Percentiles rank a stretch among this genome's conserved stretches.
Conservation (phyloP, 305 asterid genomes). For the Solanum chacoense region DNA sequence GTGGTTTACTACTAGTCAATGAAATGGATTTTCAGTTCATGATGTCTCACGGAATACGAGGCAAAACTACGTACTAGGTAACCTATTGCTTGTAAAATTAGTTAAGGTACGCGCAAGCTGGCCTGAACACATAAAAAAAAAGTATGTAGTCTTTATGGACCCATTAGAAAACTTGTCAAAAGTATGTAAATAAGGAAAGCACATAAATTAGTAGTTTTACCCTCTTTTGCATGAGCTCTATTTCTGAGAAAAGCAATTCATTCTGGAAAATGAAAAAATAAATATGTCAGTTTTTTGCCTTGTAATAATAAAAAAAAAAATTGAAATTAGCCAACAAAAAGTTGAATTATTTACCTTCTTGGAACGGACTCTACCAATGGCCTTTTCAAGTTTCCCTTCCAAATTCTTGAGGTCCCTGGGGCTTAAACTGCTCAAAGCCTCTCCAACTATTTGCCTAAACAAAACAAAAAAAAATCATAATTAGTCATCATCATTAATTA, state of each 20-base stretch:
- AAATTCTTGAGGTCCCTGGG: slow-evolving; percentile 52
- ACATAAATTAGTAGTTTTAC: slow-evolving; percentile 17
- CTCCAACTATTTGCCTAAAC: slow-evolving; percentile 65
- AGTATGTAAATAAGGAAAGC: background rate
- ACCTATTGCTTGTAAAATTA: background rate
- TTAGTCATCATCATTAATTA: background rate
- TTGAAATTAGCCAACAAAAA: background rate
- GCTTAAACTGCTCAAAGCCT: slow-evolving; percentile 43
- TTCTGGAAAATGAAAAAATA: slow-evolving; percentile 30
- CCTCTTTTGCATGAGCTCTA: slow-evolving; percentile 89
- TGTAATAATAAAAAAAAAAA: background rate
- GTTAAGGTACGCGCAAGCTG: background rate
- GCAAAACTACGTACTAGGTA: background rate
- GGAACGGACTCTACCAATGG: slow-evolving; percentile 62
- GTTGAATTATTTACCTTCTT: slow-evolving; percentile 39
- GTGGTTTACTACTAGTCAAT: background rate
- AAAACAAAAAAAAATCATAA: background rate
- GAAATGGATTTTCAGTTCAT: background rate
- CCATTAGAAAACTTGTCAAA: background rate
- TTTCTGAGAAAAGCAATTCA: slow-evolving; percentile 80
- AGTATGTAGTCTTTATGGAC: background rate
- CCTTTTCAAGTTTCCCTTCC: slow-evolving; percentile 62
- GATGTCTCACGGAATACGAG: background rate
- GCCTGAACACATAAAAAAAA: background rate
- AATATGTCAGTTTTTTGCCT: background rate